A percentile compares a stretch with the other conserved stretches of the same genome.
Evolutionary conservation across 164 flowering plant species (phyloP).

Genomic region (Tetracentron sinense): DNA sequence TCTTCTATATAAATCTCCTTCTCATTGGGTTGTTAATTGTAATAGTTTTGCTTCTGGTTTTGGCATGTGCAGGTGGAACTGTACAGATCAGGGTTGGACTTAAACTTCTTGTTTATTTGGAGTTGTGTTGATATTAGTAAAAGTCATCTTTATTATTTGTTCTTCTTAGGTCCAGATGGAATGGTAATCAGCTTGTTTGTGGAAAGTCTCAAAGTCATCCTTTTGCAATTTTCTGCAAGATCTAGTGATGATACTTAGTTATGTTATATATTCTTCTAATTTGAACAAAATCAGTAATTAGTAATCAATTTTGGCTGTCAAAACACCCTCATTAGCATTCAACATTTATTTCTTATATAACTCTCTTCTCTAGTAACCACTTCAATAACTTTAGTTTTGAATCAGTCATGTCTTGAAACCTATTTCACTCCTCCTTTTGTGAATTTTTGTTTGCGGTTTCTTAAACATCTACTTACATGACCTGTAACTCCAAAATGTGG

Average conservation of each 20-base stretch:
- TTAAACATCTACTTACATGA: background rate
- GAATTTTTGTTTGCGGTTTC: background rate
- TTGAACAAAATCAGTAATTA: conserved; percentile 1
- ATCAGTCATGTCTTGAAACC: background rate
- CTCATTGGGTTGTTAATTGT: conserved; percentile 1
- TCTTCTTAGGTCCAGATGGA: conserved; percentile 17
- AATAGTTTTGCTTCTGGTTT: conserved; percentile 3
- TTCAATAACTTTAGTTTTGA: too few species aligned
- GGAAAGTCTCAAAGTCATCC: background rate
- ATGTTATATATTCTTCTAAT: conserved; percentile 1
- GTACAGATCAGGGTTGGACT: conserved; percentile 24
- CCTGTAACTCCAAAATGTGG: background rate
- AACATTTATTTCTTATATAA: too few species aligned
- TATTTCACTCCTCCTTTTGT: background rate
- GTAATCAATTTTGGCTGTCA: background rate
- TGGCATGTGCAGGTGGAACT: conserved; percentile 27
- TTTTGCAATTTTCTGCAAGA: conserved; percentile 4
- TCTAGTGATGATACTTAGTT: background rate
- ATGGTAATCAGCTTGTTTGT: conserved; percentile 12
- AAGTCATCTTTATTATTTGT: conserved; percentile 16
- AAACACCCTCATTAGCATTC: background rate
- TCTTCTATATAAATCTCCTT: background rate
- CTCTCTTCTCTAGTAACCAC: too few species aligned
- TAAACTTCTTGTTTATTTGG: conserved; percentile 21
- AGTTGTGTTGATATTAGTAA: conserved; percentile 25